phyloP scores from a whole-genome alignment of 2,329 filamentous ascomycete genomes.

The Aspergillus floridensis region DNA sequence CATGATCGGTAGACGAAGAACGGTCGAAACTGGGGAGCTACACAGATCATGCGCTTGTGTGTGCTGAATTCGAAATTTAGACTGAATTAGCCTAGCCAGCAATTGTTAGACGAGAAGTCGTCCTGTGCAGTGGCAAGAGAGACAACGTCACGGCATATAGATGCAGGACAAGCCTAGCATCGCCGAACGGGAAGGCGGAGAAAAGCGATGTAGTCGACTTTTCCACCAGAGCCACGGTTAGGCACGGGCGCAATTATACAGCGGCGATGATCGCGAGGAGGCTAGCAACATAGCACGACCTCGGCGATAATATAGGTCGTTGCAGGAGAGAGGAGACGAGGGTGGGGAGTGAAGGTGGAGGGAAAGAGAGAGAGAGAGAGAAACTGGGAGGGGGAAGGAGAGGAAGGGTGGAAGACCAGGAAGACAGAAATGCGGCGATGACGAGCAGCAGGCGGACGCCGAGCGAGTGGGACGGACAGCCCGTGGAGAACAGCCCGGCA shows the following conservation, averaged over 20 bases:
- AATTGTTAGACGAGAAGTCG: background rate
- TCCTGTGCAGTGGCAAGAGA: background rate
- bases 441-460: background rate
- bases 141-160: slow-evolving; percentile 11
- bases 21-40: slow-evolving; percentile 4
- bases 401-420: background rate
- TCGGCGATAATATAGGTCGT: background rate
- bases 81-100: background rate
- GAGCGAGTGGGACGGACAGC: background rate
- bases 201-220: background rate
- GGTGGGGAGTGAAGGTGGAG: background rate
- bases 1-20: slow-evolving; percentile 39
- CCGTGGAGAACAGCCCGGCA: background rate
- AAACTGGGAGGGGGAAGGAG: background rate
- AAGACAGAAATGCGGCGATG: slow-evolving; percentile 1
- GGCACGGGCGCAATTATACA: background rate
- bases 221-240: background rate
- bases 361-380: background rate
- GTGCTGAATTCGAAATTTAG: background rate
- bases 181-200: slow-evolving; percentile 15
- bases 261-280: background rate
- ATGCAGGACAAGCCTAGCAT: slow-evolving; percentile 27
- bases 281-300: background rate
- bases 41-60: slow-evolving; percentile 9
- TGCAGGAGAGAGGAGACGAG: background rate